Base-by-base conservation (phyloP, 768 basidiomycete genomes). In the Lactarius hatsudake region DNA sequence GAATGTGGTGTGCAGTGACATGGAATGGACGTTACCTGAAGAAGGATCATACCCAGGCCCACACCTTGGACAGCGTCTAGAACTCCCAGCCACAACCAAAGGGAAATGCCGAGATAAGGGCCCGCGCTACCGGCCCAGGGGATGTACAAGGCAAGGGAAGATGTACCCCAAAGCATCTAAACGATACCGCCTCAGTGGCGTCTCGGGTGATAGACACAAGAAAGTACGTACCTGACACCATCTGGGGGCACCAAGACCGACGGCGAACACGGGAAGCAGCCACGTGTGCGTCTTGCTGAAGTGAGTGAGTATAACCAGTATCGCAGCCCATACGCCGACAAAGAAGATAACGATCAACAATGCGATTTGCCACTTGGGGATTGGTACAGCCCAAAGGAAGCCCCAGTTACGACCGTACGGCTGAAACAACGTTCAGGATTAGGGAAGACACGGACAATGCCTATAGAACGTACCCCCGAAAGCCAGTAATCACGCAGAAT, bases 11-110 rank as follows among this genome's bases (percentile, higher is more conserved):
- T 12, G 40, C 42, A 56, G 32, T 32, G 45, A 42, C 34, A 45
- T 56, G 34, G 53, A n/a, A 34, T 53, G 38, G 34, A 45, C 51
- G 72, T 51, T 67, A 77, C 76, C 82, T 93, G 90, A 28, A 94
- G 85, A 26, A 94, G 80, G 72, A 94, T 95, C 89, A 95, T 89
- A 64, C 93, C 94, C 57, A 97, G 81, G 34, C 95, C 95, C 51
- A 96, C 95, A 77, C 95, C 95, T 76, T 97, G 95, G 43, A 97
- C 82, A 40, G 95, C 94, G 75, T 95, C 95, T 53, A 97, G 81
- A 55, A 97, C 95, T 73, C 95, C 95, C 12, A 97, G 83, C 95
- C 95, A 97, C 53, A 97, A 81, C 95, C 95, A 97, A 38, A 97
- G 80, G 32, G 89, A 90, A 34, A 94, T 84, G 53, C 93, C 93